These are phyloP conservation scores for Fomitopsis serialis DNA, from an alignment of 768 basidiomycete genomes.

Conservation along the genomic window DNA sequence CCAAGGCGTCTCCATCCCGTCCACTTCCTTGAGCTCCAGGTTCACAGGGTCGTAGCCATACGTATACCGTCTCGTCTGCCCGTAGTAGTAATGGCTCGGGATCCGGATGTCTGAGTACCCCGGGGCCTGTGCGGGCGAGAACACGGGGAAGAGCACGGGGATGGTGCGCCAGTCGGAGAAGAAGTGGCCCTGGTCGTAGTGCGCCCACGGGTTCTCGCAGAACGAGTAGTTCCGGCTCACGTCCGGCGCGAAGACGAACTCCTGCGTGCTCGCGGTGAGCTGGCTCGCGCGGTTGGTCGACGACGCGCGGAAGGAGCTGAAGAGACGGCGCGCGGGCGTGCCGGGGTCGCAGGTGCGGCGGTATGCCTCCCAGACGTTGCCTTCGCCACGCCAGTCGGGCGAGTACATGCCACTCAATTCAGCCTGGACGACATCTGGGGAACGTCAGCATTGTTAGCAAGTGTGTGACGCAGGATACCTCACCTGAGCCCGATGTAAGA, in stretches of 20 bases:
- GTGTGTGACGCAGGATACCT: not conserved
- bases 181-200: slow-evolving; percentile 88
- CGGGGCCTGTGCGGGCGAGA: slow-evolving; percentile 83
- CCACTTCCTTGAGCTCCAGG: slow-evolving; percentile 66
- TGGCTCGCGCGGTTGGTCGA: slow-evolving; percentile 28
- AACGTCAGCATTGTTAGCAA: not conserved
- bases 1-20: slow-evolving; percentile 86
- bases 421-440: slow-evolving; percentile 39
- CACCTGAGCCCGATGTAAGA: slow-evolving; percentile 37
- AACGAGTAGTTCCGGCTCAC: slow-evolving; percentile 72
- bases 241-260: slow-evolving; percentile 57
- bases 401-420: slow-evolving; percentile 42
- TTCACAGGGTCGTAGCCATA: slow-evolving; percentile 87
- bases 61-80: slow-evolving; percentile 74
- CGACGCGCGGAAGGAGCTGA: slow-evolving; percentile 63
- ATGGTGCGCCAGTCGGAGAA: slow-evolving; percentile 96
- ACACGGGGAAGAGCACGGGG: slow-evolving; percentile 84
- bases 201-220: slow-evolving; percentile 78
- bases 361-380: slow-evolving; percentile 92
- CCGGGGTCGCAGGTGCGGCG: slow-evolving; percentile 84
- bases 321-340: slow-evolving; percentile 77
- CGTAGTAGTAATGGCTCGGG: slow-evolving; percentile 95
- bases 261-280: slow-evolving; percentile 29
- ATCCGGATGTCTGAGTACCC: slow-evolving; percentile 91
- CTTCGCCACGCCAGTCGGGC: slow-evolving; percentile 81